Base-by-base conservation (phyloP, 257 asterid genomes). In the Henckelia pumila region DNA sequence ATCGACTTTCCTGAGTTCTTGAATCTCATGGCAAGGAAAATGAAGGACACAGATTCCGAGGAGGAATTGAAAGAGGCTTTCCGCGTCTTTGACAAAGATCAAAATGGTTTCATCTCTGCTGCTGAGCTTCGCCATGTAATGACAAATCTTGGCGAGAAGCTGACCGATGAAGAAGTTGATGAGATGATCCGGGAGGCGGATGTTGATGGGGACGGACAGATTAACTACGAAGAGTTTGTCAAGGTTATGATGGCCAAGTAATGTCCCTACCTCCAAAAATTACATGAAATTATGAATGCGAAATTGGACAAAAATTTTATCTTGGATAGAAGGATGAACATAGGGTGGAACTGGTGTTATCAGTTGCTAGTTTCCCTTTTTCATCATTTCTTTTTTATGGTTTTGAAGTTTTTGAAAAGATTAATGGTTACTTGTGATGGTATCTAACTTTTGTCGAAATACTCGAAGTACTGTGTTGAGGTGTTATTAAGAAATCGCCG, bases 221-320 rank as follows among this genome's bases (percentile, higher is more conserved):
- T 84, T 60, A 84, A 79, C 68, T 84, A 81, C 40, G 89, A 84
- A 30, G 89, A 84, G 77, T 84, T 84, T 75, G 85, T 84, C 23
- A 81, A 81, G 89, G 85, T 84, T 62, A 81, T 81, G 88, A 83
- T 83, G 88, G 86, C 88, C 78, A 83, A 83, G 84, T 83, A 67
- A 80, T 63, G 40, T 22, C 30, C 74, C 63, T 47, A 37, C 69
- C 67, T 60, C 56, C 24, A 66, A 65, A 77, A 70, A 69, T 58
- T 30, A 68, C 73, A 52, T 61, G 56, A 55, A 73, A 17, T 69
- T 70, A 58, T 50, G 57, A 57, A 44, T 53, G 52, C 44, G 22
- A 26, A 70, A 17, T 56, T 59, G 68, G 50, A 63, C 35, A 60
- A 67, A 35, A 68, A 72, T 9, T 9, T 52, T 5, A 2, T 21